phyloP scores from a whole-genome alignment of 768 basidiomycete genomes.

The Rhizopogon sp. region DNA sequence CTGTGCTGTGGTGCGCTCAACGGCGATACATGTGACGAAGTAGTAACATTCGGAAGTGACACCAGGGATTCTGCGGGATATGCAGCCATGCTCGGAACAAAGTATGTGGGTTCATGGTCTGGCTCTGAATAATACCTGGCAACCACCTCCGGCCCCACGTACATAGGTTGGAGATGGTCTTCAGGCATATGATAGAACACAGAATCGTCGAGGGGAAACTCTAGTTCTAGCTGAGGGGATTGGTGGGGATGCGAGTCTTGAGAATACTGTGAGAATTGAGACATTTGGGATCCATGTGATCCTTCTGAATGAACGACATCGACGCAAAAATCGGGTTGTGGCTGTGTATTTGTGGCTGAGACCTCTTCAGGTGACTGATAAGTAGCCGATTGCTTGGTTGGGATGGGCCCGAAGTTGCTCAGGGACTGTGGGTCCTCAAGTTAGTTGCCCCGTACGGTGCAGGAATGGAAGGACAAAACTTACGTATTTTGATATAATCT shows the following conservation, averaged over 20 bases:
- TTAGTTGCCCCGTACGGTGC: not conserved
- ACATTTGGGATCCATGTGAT: constrained; percentile 14
- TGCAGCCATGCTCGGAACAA: constrained; percentile 5
- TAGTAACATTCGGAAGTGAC: constrained; percentile 6
- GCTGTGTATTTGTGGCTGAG: not conserved
- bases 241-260: constrained; percentile 1
- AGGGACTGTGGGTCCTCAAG: not conserved
- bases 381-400: not conserved
- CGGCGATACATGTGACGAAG: constrained; percentile 2
- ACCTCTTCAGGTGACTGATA: not conserved
- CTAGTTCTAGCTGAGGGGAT: constrained; percentile 14
- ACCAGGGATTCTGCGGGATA: constrained; percentile 15
- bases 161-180: constrained; percentile 16
- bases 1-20: not conserved
- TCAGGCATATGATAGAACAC: constrained; percentile 14
- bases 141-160: constrained; percentile 19
- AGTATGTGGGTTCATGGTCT: constrained; percentile 4
- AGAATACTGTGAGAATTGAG: constrained; percentile 10
- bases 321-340: not conserved
- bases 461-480: constrained; percentile 22
- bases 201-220: constrained; percentile 9
- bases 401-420: not conserved
- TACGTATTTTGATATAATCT: constrained; percentile 83
- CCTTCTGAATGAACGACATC: constrained; percentile 13
- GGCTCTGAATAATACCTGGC: constrained; percentile 13